phyloP scores from a whole-genome alignment of 2,329 filamentous ascomycete species.

The Epichloe brachyelytri region DNA sequence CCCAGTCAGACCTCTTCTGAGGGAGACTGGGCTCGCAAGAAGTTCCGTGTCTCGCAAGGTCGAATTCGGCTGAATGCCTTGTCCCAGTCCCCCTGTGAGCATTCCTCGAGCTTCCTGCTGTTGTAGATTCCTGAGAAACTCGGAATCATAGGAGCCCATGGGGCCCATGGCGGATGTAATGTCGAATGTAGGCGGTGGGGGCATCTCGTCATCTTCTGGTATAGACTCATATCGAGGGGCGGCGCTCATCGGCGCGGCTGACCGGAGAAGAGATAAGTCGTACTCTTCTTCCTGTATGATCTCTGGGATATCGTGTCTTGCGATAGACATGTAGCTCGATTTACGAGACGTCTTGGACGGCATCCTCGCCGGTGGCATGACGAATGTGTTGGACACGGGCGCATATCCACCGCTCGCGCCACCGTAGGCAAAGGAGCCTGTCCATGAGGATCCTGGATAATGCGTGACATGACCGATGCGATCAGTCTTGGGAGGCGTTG shows the following conservation, averaged over 20 bases:
- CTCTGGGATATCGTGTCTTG: constrained; percentile 11
- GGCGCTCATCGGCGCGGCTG: constrained; percentile 28
- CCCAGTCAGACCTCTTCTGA: constrained; percentile 24
- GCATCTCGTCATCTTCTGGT: constrained; percentile 16
- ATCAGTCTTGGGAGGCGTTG: constrained; percentile 8
- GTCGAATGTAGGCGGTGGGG: constrained; percentile 26
- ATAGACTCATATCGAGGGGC: constrained; percentile 20
- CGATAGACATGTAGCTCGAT: constrained; percentile 13
- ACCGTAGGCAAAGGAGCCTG: constrained; percentile 17
- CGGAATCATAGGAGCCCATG: constrained; percentile 28
- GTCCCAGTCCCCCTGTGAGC: constrained; percentile 45
- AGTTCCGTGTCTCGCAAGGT: constrained; percentile 39
- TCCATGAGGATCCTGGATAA: constrained; percentile 12
- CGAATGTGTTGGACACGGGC: constrained; percentile 11
- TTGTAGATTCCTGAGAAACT: constrained; percentile 32
- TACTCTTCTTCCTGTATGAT: constrained; percentile 28
- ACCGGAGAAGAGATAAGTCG: constrained; percentile 28
- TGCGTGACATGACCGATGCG: constrained; percentile 11
- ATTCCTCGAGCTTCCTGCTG: constrained; percentile 40
- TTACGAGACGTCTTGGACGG: constrained; percentile 14
- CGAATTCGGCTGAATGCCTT: constrained; percentile 35
- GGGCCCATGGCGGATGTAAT: constrained; percentile 34
- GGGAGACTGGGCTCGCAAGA: constrained; percentile 22
- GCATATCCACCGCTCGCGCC: constrained; percentile 14
- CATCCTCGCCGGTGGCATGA: neutral